Percentiles rank a stretch among this genome's conserved stretches.
Conservation (phyloP, 768 basidiomycete species). For the Terana coerulea region DNA sequence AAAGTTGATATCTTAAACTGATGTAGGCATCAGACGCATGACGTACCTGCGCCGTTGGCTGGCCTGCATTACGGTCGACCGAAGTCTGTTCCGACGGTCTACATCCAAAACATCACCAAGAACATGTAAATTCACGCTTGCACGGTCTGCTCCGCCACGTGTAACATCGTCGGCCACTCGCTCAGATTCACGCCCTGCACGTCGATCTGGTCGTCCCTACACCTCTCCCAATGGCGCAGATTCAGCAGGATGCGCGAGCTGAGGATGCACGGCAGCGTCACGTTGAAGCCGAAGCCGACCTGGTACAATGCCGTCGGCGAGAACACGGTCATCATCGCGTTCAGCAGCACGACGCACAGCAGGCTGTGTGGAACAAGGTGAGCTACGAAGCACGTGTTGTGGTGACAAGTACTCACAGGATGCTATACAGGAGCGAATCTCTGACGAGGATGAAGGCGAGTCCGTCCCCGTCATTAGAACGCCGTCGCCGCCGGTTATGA, state of each 20-base stretch:
- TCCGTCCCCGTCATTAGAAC: background rate
- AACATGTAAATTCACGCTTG: too few relatives aligned
- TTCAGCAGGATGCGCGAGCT: conserved; percentile 14
- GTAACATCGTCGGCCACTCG: conserved; percentile 19
- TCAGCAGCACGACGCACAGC: background rate
- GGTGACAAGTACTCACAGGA: conserved; percentile 4
- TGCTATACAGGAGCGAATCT: conserved; percentile 10
- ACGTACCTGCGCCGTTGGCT: too few relatives aligned
- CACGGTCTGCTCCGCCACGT: conserved; percentile 7
- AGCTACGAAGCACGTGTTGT: background rate
- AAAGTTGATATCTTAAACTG: too few relatives aligned
- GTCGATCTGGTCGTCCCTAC: conserved; percentile 6
- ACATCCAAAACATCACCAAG: too few relatives aligned
- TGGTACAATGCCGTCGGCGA: conserved; percentile 6
- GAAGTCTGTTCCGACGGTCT: too few relatives aligned
- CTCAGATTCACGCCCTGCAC: conserved; percentile 10
- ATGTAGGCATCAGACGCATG: too few relatives aligned
- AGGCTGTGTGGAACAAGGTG: conserved; percentile 1
- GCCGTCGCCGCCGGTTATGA: background rate
- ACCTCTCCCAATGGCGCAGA: conserved; percentile 8
- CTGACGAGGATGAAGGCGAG: conserved; percentile 12
- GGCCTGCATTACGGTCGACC: too few relatives aligned
- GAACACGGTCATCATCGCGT: conserved; percentile 1
- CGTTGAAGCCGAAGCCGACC: conserved; percentile 8
- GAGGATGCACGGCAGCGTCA: conserved; percentile 11